Evolutionary conservation across 805 yeast genomes (phyloP).

Genomic region (Kodamaea fukazawae): DNA sequence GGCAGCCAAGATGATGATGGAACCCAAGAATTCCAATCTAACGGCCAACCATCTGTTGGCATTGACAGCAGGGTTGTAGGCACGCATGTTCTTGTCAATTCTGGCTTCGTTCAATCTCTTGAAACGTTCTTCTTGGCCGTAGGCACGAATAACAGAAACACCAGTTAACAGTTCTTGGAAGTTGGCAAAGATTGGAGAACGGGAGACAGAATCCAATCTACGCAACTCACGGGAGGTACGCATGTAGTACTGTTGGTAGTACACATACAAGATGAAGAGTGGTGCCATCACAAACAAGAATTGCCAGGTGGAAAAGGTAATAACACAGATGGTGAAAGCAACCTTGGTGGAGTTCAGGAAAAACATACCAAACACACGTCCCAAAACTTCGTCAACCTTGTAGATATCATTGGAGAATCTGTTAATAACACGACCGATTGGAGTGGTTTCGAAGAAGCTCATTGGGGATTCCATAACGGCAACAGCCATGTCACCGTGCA

Average conservation of each 20-base stretch:
- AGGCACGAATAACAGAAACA: conserved; percentile 72
- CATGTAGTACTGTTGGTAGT: conserved; percentile 74
- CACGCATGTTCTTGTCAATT: conserved; percentile 85
- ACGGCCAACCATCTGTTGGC: conserved; percentile 98
- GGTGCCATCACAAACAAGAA: conserved; percentile 73
- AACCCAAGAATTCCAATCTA: conserved; percentile 87
- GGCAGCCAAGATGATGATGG: conserved; percentile 81
- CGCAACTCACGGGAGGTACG: conserved; percentile 78
- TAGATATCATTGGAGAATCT: conserved; percentile 89
- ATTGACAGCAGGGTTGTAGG: conserved; percentile 86
- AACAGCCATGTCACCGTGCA: conserved; percentile 73
- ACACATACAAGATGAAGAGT: conserved; percentile 58
- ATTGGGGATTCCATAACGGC: conserved; percentile 84
- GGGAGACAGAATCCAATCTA: conserved; percentile 75
- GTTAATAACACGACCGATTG: conserved; percentile 87
- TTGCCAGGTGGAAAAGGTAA: conserved; percentile 84
- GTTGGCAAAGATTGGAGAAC: conserved; percentile 80
- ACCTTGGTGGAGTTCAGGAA: conserved; percentile 61
- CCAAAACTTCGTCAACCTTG: conserved; percentile 77
- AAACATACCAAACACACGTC: conserved; percentile 69
- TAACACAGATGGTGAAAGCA: conserved; percentile 73
- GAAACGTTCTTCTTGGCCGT: conserved; percentile 63
- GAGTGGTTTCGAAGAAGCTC: conserved; percentile 95
- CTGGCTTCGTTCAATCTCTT: conserved; percentile 60
- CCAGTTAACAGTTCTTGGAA: conserved; percentile 82